These are phyloP conservation scores for Lipomyces orientalis DNA, from an alignment of 805 yeast species.

Conservation along the genomic window DNA sequence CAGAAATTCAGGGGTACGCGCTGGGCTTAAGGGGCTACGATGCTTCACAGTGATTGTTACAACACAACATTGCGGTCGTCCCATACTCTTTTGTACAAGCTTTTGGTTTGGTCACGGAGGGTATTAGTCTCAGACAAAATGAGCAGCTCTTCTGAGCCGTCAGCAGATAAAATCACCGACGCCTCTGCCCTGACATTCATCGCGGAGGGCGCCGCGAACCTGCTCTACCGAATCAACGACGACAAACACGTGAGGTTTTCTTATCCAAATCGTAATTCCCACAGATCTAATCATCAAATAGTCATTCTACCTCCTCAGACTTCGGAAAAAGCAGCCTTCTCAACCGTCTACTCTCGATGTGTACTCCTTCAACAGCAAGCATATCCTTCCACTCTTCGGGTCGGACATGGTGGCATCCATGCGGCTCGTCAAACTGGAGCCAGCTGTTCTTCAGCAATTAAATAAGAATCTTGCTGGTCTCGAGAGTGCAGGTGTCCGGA, in stretches of 20 bases:
- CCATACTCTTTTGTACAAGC: too few species aligned
- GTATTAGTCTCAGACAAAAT: not conserved
- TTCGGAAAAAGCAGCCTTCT: constrained; percentile 23
- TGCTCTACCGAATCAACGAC: constrained; percentile 21
- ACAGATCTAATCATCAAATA: not conserved
- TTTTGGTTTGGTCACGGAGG: too few species aligned
- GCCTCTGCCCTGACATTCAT: constrained; percentile 15
- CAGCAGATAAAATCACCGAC: not conserved
- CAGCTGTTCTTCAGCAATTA: constrained; percentile 13
- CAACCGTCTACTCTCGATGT: constrained; percentile 28
- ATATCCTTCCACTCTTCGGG: constrained; percentile 20
- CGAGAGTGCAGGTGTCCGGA: constrained; percentile 18
- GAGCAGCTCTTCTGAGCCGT: not conserved
- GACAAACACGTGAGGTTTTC: constrained; percentile 12
- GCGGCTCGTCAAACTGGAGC: constrained; percentile 15
- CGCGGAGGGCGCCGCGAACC: constrained; percentile 37
- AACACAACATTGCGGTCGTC: too few species aligned
- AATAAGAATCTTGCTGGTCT: constrained; percentile 17
- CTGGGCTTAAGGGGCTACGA: too few species aligned
- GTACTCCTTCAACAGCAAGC: constrained; percentile 17
- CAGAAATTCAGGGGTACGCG: too few species aligned
- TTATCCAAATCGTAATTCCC: not conserved
- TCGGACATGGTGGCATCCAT: constrained; percentile 22
- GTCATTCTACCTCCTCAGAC: constrained; percentile 22
- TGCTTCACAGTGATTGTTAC: too few species aligned